Evolutionary conservation across 495 filamentous ascomycete genomes (phyloP), one percentile per base, ranked within the genome.

Genomic region (Chaetomium cochliodes): DNA sequence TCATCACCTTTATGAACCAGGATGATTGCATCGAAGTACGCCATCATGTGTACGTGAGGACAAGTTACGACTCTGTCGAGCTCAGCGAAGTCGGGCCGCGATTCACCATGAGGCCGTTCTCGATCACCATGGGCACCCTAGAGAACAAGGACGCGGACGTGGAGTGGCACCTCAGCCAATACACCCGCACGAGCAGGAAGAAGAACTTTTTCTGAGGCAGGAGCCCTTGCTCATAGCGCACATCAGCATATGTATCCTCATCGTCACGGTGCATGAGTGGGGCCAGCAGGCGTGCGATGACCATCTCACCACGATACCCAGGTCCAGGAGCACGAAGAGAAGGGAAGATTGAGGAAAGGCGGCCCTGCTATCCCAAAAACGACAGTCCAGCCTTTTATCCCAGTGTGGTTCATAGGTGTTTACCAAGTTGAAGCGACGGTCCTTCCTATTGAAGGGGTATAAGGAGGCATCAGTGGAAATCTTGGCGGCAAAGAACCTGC

Each of bases 81-180:
- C 77, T 98, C 65, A 90, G 92, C 20, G 94, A 98, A 76, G 96
- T 98, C 49, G 94, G 94, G 0, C 94, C 94, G 5, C 82, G 94
- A 62, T 96, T 98, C 89, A 96, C 93, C 6, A 96, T 99, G 92
- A 85, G 90, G 70, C 82, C 92, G 28, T 99, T 98, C 78, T 92
- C 96, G 75, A 96, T 99, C 64, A 83, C 92, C 54, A 87, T 90
- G 59, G 93, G 94, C n/a, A 94, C 93, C 3, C 79, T 96, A 52
- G 94, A 97, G 72, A 96, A 93, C 70, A 96, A 96, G 67, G 90
- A 92, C 68, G 93, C 93, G n/a, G 96, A 98, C 80, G 85, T 91
- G 39, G 96, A 98, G 76, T 98, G 94, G 94, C 86, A 90, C 58
- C 79, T 98, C 66, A 94, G 89, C 62, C 93, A 97, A 71, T 98